phyloP scores from a whole-genome alignment of 306 rosid species.

The Ziziphus jujuba region DNA sequence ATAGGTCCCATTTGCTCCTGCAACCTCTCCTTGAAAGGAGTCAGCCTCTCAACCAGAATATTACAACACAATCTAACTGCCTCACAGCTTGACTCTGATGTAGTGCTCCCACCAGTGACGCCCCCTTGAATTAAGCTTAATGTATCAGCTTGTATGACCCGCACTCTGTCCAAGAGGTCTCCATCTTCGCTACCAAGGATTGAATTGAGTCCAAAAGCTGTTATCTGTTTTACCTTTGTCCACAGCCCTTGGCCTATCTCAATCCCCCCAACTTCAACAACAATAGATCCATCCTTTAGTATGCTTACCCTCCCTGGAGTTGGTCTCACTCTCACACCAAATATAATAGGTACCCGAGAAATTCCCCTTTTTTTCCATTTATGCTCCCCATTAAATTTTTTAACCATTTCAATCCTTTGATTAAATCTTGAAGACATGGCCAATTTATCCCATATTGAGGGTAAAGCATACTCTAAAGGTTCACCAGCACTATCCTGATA shows the following conservation, averaged over 20 bases:
- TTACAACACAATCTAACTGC: constrained; percentile 79
- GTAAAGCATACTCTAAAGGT: constrained; percentile 77
- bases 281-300: constrained; percentile 67
- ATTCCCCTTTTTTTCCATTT: constrained; percentile 82
- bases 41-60: constrained; percentile 72
- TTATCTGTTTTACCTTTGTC: constrained; percentile 94
- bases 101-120: constrained; percentile 82
- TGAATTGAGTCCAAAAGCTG: constrained; percentile 66
- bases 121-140: constrained; percentile 91
- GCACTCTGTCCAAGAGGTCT: constrained; percentile 54
- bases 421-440: constrained; percentile 54
- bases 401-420: constrained; percentile 51
- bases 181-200: constrained; percentile 51
- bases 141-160: constrained; percentile 78
- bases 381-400: constrained; percentile 59
- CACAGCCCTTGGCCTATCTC: constrained; percentile 97
- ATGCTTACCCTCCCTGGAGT: constrained; percentile 89
- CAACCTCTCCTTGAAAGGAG: constrained; percentile 57
- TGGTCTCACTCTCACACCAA: constrained; percentile 42
- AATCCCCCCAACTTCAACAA: constrained; percentile 92
- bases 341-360: constrained; percentile 65
- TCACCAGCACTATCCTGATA: constrained; percentile 52
- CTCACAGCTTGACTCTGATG: constrained; percentile 92
- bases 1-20: constrained; percentile 55
- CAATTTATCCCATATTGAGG: constrained; percentile 70